Evolutionary conservation across 257 asterid species (phyloP).

Genomic region (Capsicum pubescens): DNA sequence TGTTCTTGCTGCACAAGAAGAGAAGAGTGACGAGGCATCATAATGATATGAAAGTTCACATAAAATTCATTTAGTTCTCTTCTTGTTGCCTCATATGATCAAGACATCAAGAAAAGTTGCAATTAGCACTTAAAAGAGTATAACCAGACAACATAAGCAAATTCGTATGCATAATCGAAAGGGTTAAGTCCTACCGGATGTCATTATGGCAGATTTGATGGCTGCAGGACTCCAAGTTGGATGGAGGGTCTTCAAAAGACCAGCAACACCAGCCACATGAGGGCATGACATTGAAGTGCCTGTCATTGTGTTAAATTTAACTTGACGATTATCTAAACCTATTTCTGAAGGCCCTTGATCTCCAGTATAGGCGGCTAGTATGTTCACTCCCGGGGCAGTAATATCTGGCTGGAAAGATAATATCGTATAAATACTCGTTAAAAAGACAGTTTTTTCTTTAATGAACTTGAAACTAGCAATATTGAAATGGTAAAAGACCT

Average conservation of each 20-base stretch:
- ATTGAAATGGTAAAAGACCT: conserved; percentile 43
- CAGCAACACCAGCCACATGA: conserved; percentile 83
- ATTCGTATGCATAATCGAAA: background rate
- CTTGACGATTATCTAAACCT: conserved; percentile 59
- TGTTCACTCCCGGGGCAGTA: conserved; percentile 92
- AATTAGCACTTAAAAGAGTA: background rate
- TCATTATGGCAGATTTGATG: conserved; percentile 84
- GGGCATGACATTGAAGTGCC: conserved; percentile 99
- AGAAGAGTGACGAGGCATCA: conserved; percentile 11
- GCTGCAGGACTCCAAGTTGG: conserved; percentile 98
- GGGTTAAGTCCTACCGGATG: conserved; percentile 56
- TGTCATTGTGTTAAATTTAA: conserved; percentile 62
- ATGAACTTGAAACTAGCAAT: background rate
- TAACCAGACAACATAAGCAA: background rate
- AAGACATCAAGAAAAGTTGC: background rate
- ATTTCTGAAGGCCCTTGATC: conserved; percentile 69
- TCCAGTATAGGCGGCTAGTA: conserved; percentile 79
- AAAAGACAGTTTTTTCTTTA: background rate
- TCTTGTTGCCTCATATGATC: background rate
- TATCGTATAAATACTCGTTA: background rate
- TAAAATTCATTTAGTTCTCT: background rate
- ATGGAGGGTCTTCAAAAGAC: conserved; percentile 78
- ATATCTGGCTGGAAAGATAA: conserved; percentile 79
- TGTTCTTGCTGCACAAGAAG: conserved; percentile 58
- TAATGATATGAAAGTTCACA: background rate